Conservation (phyloP, 1,139 yeast genomes). For the Zygosaccharomyces pseudobailii region DNA sequence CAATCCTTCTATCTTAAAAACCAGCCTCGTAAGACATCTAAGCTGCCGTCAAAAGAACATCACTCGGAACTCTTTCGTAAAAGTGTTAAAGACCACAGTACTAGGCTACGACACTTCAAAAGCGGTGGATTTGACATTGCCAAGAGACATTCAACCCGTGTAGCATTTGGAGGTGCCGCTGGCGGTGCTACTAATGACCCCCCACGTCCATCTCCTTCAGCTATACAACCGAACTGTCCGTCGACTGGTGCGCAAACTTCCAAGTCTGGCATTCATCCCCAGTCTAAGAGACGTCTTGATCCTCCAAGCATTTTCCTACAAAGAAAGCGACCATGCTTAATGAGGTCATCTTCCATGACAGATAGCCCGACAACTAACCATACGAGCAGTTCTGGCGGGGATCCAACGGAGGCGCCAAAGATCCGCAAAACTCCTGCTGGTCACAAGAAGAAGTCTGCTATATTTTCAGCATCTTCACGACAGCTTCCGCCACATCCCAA, state of each 20-base stretch:
- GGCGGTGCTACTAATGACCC: constrained; percentile 6
- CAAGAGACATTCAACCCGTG: constrained; percentile 20
- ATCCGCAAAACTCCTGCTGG: constrained; percentile 6
- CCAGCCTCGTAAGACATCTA: constrained; percentile 7
- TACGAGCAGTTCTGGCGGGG: background rate
- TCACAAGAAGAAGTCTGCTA: constrained; percentile 15
- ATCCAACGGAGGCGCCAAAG: background rate
- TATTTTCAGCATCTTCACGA: constrained; percentile 11
- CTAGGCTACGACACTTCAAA: constrained; percentile 23
- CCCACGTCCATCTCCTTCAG: constrained; percentile 6
- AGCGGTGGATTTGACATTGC: constrained; percentile 20
- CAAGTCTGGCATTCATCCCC: constrained; percentile 17
- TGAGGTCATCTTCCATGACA: background rate
- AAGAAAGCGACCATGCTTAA: constrained; percentile 9
- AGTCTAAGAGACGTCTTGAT: constrained; percentile 20
- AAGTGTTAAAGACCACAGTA: constrained; percentile 21
- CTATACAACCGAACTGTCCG: constrained; percentile 5
- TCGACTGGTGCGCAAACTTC: constrained; percentile 2
- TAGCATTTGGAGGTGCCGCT: constrained; percentile 29
- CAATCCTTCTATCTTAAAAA: constrained; percentile 25
- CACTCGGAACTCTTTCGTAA: constrained; percentile 20
- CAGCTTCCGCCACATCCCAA: background rate
- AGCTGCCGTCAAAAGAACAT: constrained; percentile 2
- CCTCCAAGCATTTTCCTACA: constrained; percentile 19
- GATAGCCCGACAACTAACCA: background rate